These are phyloP conservation scores for Poronia punctata DNA, from an alignment of 495 filamentous ascomycete genomes.

Conservation along the genomic window DNA sequence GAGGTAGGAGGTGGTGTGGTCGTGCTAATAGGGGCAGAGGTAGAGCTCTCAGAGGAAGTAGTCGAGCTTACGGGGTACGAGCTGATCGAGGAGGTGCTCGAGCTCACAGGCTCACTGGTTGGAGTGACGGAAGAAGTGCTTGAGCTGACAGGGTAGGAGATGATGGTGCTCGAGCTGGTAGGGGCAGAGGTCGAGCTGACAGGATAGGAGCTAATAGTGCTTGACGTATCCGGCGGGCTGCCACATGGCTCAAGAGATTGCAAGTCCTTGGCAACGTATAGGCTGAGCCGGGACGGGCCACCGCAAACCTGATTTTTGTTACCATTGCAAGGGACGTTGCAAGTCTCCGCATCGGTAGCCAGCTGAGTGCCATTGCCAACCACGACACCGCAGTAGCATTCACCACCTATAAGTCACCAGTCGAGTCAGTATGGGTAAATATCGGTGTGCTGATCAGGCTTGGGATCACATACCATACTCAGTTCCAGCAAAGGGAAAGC, in stretches of 20 bases:
- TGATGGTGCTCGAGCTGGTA: conserved; percentile 2
- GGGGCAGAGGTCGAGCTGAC: conserved; percentile 4
- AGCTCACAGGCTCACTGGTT: not conserved
- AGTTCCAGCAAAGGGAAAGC: conserved; percentile 46
- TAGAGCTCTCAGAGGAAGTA: conserved; percentile 6
- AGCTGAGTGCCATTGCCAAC: conserved; percentile 41
- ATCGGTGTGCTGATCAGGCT: too few relatives aligned
- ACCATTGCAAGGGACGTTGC: conserved; percentile 44
- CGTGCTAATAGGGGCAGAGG: conserved; percentile 11
- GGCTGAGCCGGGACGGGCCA: conserved; percentile 33
- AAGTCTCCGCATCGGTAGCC: conserved; percentile 22
- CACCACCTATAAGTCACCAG: conserved; percentile 13
- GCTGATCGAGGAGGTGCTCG: conserved; percentile 8
- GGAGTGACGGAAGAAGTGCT: conserved; percentile 6
- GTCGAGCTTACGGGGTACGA: conserved; percentile 11
- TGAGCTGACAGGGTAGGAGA: conserved; percentile 8
- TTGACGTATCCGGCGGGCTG: conserved; percentile 18
- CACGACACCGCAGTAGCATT: conserved; percentile 41
- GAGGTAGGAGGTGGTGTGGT: conserved; percentile 7
- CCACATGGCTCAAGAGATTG: conserved; percentile 41
- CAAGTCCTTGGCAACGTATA: conserved; percentile 38
- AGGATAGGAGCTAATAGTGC: conserved; percentile 6
- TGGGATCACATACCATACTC: conserved; percentile 30
- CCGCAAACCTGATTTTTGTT: conserved; percentile 40
- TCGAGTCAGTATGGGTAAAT: too few relatives aligned